Conservation (phyloP, 345 rosid genomes). For the Brassica rapa region DNA sequence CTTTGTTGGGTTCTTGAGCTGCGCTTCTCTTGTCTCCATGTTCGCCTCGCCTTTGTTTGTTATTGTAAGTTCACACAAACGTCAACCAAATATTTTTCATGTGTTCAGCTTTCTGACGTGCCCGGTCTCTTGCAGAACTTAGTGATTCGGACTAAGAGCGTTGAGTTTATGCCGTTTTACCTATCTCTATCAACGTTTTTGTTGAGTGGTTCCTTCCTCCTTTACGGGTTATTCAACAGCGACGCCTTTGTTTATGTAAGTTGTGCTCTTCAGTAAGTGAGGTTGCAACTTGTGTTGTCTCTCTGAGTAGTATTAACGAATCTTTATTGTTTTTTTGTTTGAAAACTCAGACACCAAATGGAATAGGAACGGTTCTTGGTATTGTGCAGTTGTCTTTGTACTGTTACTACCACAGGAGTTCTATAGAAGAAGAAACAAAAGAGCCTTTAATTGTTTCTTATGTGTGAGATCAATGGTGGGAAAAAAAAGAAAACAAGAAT, state of each 20-base stretch:
- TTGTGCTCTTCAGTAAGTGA: neutral
- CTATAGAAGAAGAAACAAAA: constrained; percentile 40
- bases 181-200: constrained; percentile 85
- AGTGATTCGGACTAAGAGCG: constrained; percentile 77
- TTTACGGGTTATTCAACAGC: constrained; percentile 63
- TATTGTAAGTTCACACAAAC: constrained; percentile 56
- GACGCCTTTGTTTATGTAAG: constrained; percentile 78
- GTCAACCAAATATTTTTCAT: neutral
- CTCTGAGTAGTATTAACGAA: constrained; percentile 7
- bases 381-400: constrained; percentile 66
- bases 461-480: constrained; percentile 32
- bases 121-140: constrained; percentile 51
- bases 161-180: constrained; percentile 91
- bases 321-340: neutral
- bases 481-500: neutral
- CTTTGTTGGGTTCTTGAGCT: constrained; percentile 64
- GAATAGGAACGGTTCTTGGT: constrained; percentile 77
- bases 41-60: constrained; percentile 89
- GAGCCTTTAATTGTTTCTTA: constrained; percentile 63
- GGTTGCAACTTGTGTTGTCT: neutral
- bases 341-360: constrained; percentile 73
- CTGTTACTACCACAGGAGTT: constrained; percentile 50
- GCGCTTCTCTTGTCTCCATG: constrained; percentile 79
- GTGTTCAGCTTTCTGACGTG: constrained; percentile 9
- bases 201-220: constrained; percentile 74